phyloP scores from a whole-genome alignment of 2,329 filamentous ascomycete species.

The Aspergillus novoparasiticus region DNA sequence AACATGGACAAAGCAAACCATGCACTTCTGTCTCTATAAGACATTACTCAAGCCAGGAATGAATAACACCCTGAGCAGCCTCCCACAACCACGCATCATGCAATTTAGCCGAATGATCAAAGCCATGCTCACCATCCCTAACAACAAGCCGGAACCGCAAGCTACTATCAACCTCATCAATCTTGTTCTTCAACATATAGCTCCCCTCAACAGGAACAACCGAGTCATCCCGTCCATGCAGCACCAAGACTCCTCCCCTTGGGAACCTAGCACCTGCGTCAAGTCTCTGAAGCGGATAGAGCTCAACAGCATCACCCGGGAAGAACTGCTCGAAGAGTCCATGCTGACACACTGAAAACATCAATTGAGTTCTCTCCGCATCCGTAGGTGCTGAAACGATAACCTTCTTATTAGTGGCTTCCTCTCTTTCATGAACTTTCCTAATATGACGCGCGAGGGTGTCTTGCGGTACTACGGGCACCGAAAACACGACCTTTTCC shows the following conservation, averaged over 20 bases:
- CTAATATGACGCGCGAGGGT: neutral
- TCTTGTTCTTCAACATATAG: neutral
- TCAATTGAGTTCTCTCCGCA: neutral
- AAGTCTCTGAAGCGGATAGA: neutral
- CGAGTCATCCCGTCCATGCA: neutral
- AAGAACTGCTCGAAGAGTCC: neutral
- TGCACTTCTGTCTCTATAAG: neutral
- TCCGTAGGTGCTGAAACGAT: neutral
- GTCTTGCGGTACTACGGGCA: neutral
- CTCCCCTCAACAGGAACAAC: neutral
- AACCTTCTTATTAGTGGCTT: neutral
- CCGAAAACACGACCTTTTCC: neutral
- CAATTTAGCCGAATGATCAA: neutral
- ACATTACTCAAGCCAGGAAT: neutral
- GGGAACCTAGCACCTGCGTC: neutral
- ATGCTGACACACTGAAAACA: neutral
- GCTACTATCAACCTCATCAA: neutral
- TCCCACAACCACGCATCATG: neutral
- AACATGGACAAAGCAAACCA: too few relatives aligned
- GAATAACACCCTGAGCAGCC: neutral
- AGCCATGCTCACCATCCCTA: neutral
- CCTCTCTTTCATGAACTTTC: neutral
- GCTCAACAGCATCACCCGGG: neutral
- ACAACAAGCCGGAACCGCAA: neutral
- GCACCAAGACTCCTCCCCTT: neutral